Evolutionary conservation across 257 asterid species (phyloP).

Genomic region (Perilla frutescens): DNA sequence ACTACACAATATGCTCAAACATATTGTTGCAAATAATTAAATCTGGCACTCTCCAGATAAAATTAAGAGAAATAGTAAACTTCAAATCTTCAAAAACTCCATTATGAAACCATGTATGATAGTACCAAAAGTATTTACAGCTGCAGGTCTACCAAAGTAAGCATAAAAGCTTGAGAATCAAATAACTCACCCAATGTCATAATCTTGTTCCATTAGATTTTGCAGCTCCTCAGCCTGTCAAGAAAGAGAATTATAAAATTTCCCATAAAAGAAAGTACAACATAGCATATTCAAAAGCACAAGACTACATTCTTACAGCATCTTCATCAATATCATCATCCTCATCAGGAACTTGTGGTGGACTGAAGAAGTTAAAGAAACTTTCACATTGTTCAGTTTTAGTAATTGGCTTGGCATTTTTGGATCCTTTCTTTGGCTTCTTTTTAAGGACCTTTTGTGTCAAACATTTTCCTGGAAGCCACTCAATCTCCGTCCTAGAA

Average conservation of each 20-base stretch:
- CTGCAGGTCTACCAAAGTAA: not conserved
- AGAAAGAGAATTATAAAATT: not conserved
- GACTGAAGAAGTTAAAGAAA: constrained; percentile 91
- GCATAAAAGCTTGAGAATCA: not conserved
- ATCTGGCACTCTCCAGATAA: not conserved
- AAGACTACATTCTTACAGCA: constrained; percentile 56
- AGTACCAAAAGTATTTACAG: not conserved
- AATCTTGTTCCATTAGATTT: constrained; percentile 87
- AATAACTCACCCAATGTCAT: constrained; percentile 72
- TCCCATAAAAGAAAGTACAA: not conserved
- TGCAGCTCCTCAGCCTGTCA: constrained; percentile 84
- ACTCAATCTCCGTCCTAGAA: constrained; percentile 78
- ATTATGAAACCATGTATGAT: not conserved
- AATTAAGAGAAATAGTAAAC: not conserved
- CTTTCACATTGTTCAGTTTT: constrained; percentile 87
- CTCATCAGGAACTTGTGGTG: constrained; percentile 86
- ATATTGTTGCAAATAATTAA: not conserved
- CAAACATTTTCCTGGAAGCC: constrained; percentile 82
- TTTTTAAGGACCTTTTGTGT: constrained; percentile 76
- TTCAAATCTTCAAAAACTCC: not conserved
- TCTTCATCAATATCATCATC: constrained; percentile 87
- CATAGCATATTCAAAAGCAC: not conserved
- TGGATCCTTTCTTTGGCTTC: constrained; percentile 91
- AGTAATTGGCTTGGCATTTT: constrained; percentile 70
- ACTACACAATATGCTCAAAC: not conserved